Evolutionary conservation across 148 eudicot species (phyloP).

Genomic region (Camellia japonica): DNA sequence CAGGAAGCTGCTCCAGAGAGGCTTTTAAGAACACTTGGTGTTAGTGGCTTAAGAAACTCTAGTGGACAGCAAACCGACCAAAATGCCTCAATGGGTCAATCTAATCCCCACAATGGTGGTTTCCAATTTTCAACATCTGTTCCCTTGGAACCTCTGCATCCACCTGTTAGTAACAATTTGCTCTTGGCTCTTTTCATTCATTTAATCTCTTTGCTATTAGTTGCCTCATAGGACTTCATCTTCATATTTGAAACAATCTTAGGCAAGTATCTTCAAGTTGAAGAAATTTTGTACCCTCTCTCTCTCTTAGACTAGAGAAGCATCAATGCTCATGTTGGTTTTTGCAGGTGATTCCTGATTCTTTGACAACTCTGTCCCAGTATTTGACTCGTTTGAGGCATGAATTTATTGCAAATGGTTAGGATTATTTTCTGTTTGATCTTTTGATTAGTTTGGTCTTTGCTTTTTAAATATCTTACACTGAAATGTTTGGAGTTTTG

Average conservation of each 20-base stretch:
- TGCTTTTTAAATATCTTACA: not conserved
- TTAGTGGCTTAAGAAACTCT: slow-evolving; percentile 41
- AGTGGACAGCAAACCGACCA: slow-evolving; percentile 52
- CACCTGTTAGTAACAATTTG: slow-evolving; percentile 39
- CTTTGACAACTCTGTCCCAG: slow-evolving; percentile 74
- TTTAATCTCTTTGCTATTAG: not conserved
- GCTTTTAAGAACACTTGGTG: slow-evolving; percentile 33
- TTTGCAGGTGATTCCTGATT: slow-evolving; percentile 80
- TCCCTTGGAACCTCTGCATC: slow-evolving; percentile 56
- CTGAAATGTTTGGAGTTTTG: slow-evolving; percentile 5
- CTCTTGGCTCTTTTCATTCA: not conserved
- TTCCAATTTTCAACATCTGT: slow-evolving; percentile 38
- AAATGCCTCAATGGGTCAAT: slow-evolving; percentile 39
- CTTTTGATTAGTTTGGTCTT: not conserved
- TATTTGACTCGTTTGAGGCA: slow-evolving; percentile 66
- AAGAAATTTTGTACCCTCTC: not conserved
- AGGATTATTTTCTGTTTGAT: slow-evolving; percentile 13
- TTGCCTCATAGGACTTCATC: not conserved
- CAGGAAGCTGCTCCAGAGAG: slow-evolving; percentile 50
- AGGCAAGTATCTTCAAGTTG: not conserved
- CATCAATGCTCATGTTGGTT: not conserved
- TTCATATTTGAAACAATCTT: slow-evolving; percentile 1
- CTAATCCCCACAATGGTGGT: slow-evolving; percentile 26
- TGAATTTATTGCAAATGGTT: slow-evolving; percentile 61
- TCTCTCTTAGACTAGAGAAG: not conserved